Base-by-base conservation (phyloP, 441 rosid genomes). In the Euphorbia celastroides region DNA sequence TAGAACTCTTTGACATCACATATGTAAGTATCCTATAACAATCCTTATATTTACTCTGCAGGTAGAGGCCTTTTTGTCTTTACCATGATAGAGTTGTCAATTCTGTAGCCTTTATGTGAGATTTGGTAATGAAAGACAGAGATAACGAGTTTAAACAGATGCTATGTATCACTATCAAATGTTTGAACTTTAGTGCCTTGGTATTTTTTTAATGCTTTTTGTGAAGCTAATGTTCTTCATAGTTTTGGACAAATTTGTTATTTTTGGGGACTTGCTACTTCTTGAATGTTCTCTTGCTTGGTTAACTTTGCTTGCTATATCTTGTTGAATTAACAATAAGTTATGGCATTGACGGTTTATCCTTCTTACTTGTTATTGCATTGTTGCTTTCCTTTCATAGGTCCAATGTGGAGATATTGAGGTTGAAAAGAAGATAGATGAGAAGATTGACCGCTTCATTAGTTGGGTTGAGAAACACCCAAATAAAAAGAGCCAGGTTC, bases 401-500 rank as follows among this genome's bases (percentile, higher is more conserved):
- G 98, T 89, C 44, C 95, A 90, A 76, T 93, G 98, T 57, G 97
- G 97, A 66, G 96, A 83, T 64, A 67, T 62, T 14, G 96, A 93
- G 46, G 84, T 90, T 36, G 97, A 93, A 64, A 90, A 89, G 87
- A 90, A 90, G 78, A 89, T 93, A 50, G 95, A 90, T 66, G 96
- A 93, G 74, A 93, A 83, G 86, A 87, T 90, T 68, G 98, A 93
- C 57, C 95, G 89, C n/a, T 89, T 86, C 75, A 75, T 93, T 20
- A 83, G 79, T 76, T 89, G 95, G 97, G 95, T 86, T 5, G 97
- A 89, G 80, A 93, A 89, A 77, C 98, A 90, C 48, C 97, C 96
- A 0, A 93, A 90, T 83, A 90, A 90, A 84, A 93, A 89, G 81
- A 89, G 88, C 75, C 97, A 90, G 93, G 98, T 88, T 16, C 23